Evolutionary conservation across 2,329 filamentous ascomycete species (phyloP).

Genomic region (Chrysoporthe puriensis): DNA sequence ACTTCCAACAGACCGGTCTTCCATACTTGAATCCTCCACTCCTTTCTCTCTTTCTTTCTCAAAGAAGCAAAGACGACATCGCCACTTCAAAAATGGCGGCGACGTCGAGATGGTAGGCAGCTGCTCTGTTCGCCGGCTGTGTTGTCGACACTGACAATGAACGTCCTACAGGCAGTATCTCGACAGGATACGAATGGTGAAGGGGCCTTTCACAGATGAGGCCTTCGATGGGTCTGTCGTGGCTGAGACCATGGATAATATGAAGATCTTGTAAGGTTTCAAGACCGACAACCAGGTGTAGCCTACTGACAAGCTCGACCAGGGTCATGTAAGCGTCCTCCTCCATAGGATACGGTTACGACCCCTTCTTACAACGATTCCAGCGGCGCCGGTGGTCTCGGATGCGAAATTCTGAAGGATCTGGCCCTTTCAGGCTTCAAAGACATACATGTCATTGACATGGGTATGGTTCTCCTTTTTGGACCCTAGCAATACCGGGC

Average conservation of each 20-base stretch:
- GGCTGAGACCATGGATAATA: conserved; percentile 62
- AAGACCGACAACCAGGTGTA: not conserved
- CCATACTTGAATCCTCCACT: not conserved
- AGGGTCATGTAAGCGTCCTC: conserved; percentile 55
- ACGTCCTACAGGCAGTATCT: conserved; percentile 75
- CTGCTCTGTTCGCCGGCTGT: not conserved
- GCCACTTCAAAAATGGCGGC: conserved; percentile 18
- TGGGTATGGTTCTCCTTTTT: conserved; percentile 65
- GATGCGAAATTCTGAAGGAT: conserved; percentile 96
- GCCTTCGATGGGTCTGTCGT: conserved; percentile 56
- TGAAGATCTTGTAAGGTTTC: conserved; percentile 72
- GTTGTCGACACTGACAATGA: conserved; percentile 25
- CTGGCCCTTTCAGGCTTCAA: conserved; percentile 94
- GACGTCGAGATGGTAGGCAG: conserved; percentile 40
- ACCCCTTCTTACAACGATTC: conserved; percentile 28
- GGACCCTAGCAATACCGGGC: not conserved
- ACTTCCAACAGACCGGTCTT: conserved; percentile 13
- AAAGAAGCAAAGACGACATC: not conserved
- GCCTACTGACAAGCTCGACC: conserved; percentile 32
- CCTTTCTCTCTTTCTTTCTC: not conserved
- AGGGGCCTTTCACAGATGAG: conserved; percentile 75
- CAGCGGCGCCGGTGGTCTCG: conserved; percentile 90
- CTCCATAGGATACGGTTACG: conserved; percentile 23
- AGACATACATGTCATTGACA: conserved; percentile 98
- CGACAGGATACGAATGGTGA: conserved; percentile 74